Conservation (phyloP, 129 eudicot genomes). For the Centella asiatica region DNA sequence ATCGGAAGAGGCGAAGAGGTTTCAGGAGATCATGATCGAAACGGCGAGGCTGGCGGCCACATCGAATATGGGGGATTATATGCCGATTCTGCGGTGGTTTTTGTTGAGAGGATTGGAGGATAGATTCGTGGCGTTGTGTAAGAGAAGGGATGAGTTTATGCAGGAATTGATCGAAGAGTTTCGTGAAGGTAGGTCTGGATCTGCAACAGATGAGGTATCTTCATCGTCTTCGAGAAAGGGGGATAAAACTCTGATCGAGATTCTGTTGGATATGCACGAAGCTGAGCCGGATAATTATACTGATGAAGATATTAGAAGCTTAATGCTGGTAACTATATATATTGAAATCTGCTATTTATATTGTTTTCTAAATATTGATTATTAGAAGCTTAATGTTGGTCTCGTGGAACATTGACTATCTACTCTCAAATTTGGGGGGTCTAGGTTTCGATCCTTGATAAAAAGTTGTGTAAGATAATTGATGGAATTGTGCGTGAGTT, state of each 20-base stretch:
- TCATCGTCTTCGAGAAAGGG: neutral
- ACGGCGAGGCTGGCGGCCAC: conserved; percentile 17
- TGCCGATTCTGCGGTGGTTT: conserved; percentile 45
- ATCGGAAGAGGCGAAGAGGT: conserved; percentile 22
- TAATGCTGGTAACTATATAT: conserved; percentile 33
- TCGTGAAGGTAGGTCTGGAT: too few relatives aligned
- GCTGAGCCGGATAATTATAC: conserved; percentile 44
- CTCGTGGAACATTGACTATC: too few relatives aligned
- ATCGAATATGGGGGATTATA: conserved; percentile 38
- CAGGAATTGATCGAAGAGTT: conserved; percentile 38
- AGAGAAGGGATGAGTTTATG: conserved; percentile 31
- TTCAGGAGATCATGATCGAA: conserved; percentile 34
- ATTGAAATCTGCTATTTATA: neutral
- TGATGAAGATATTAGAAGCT: conserved; percentile 34
- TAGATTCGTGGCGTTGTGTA: conserved; percentile 17
- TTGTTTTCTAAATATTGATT: neutral
- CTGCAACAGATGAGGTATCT: neutral
- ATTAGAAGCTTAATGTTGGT: too few relatives aligned
- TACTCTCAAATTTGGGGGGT: too few relatives aligned
- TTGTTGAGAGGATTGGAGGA: conserved; percentile 29
- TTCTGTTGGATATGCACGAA: conserved; percentile 32
- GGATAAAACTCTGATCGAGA: conserved; percentile 37
- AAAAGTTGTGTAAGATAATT: too few relatives aligned
- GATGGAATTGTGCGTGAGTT: too few relatives aligned
- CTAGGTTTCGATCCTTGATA: too few relatives aligned